These are phyloP conservation scores for Salvia sclarea DNA, from an alignment of 305 asterid genomes.

Conservation along the genomic window DNA sequence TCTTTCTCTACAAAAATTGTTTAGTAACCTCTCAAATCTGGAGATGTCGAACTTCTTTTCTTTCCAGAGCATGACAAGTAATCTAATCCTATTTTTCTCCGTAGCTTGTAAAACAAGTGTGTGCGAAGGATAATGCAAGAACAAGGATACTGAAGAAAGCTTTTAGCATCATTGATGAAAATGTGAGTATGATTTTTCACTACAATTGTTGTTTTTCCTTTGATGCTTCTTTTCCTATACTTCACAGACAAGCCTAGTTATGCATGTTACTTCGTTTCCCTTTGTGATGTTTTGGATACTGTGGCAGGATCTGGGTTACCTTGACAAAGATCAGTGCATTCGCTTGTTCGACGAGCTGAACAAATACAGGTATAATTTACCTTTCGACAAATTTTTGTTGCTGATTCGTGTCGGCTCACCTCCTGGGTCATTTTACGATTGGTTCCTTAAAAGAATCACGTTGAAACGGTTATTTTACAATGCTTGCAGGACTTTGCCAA, in stretches of 20 bases:
- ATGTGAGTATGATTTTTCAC: conserved; percentile 56
- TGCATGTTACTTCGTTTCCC: not conserved
- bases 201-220: conserved; percentile 26
- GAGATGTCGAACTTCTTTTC: not conserved
- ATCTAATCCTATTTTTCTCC: conserved; percentile 28
- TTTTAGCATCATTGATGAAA: conserved; percentile 63
- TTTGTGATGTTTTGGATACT: conserved; percentile 30
- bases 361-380: conserved; percentile 72
- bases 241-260: not conserved
- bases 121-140: conserved; percentile 71
- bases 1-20: conserved; percentile 12
- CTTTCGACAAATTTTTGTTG: conserved; percentile 14
- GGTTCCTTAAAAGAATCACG: not conserved
- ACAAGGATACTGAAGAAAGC: conserved; percentile 83
- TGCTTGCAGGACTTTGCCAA: conserved; percentile 75
- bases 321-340: conserved; percentile 82
- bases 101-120: conserved; percentile 93
- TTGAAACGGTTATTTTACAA: conserved; percentile 4
- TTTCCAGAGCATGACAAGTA: conserved; percentile 12
- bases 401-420: conserved; percentile 19
- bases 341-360: conserved; percentile 86
- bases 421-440: not conserved
- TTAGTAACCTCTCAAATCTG: conserved; percentile 20
- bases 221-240: conserved; percentile 1
- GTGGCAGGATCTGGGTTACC: conserved; percentile 62